Percentiles rank a stretch among this genome's conserved stretches.
Evolutionary conservation across 139 green algal genomes (phyloP).

Genomic region (Tetradesmus obliquus): DNA sequence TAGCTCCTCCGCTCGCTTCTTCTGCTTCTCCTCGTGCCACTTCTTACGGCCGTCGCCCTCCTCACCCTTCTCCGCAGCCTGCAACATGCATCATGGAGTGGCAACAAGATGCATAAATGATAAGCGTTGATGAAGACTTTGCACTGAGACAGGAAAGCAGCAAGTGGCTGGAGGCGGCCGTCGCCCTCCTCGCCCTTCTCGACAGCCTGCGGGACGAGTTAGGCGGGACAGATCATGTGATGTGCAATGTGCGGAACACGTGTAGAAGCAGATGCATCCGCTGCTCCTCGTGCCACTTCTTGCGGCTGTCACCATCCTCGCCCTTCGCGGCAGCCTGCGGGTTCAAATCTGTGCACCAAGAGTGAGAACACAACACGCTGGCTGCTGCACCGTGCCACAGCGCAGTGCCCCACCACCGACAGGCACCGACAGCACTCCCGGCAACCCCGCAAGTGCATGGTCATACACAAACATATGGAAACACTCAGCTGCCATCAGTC

Average conservation of each 20-base stretch:
- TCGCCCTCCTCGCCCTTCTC: too few species aligned
- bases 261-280: slow-evolving; percentile 44
- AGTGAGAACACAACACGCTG: too few species aligned
- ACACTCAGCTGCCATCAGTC: background rate
- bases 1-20: slow-evolving; percentile 79
- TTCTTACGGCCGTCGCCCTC: slow-evolving; percentile 56
- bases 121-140: background rate
- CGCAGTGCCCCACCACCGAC: background rate
- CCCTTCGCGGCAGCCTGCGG: background rate
- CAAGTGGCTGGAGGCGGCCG: too few species aligned
- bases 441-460: too few species aligned
- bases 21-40: slow-evolving; percentile 90
- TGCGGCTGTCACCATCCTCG: slow-evolving; percentile 51
- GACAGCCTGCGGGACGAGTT: too few species aligned
- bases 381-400: background rate
- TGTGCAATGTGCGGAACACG: too few species aligned
- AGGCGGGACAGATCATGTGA: too few species aligned
- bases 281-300: slow-evolving; percentile 89
- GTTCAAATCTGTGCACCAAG: too few species aligned
- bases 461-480: background rate
- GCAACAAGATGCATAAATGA: background rate
- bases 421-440: background rate
- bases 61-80: background rate
- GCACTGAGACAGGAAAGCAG: background rate
- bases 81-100: background rate